These are phyloP conservation scores for Mycena rosella DNA, from an alignment of 768 basidiomycete species.

Conservation along the genomic window DNA sequence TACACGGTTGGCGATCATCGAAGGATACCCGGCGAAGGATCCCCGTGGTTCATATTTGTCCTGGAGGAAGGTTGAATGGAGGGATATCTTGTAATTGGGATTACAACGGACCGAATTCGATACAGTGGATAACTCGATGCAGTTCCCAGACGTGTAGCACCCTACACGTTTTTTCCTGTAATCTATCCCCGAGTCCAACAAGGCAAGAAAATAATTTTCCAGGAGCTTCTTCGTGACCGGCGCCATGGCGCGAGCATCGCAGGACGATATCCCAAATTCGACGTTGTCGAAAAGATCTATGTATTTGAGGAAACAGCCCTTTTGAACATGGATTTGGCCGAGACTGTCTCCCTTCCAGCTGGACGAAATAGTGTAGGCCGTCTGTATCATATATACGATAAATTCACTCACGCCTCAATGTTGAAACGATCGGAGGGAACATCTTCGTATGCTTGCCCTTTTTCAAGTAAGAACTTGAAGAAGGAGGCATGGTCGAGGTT, in stretches of 20 bases:
- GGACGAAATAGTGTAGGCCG: no score
- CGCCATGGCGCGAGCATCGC: constrained; percentile 49
- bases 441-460: constrained; percentile 42
- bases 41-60: constrained; percentile 39
- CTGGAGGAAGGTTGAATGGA: neutral
- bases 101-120: no score
- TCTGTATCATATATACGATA: no score
- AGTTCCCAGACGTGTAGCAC: no score
- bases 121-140: no score
- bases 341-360: no score
- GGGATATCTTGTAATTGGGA: no score
- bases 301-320: constrained; percentile 49
- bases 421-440: constrained; percentile 47
- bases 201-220: constrained; percentile 49
- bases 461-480: constrained; percentile 36
- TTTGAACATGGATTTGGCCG: no score
- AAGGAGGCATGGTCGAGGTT: constrained; percentile 2
- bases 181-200: constrained; percentile 58
- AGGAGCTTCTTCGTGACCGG: constrained; percentile 47
- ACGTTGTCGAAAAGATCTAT: constrained; percentile 46
- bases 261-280: constrained; percentile 50
- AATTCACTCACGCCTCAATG: constrained; percentile 40
- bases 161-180: constrained; percentile 55
- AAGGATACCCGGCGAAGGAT: constrained; percentile 38
- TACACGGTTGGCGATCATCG: constrained; percentile 45